These are phyloP conservation scores for Gynochthodes officinalis DNA, from an alignment of 257 asterid genomes.

Conservation along the genomic window DNA sequence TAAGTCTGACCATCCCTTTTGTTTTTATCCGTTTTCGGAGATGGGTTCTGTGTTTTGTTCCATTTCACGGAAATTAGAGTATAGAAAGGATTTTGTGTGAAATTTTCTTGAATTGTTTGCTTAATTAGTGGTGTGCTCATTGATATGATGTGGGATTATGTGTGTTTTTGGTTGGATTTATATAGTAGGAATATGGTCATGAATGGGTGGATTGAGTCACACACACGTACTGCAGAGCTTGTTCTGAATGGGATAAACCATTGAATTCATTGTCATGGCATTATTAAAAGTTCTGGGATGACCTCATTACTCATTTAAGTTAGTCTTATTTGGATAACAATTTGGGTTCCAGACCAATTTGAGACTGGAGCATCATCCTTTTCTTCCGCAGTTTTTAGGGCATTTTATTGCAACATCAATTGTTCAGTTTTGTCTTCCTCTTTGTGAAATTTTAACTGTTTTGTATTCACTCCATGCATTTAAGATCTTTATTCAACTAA, in stretches of 20 bases:
- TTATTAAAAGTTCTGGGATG: not conserved
- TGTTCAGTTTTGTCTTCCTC: not conserved
- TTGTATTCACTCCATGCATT: not conserved
- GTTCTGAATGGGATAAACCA: not conserved
- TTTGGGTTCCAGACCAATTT: not conserved
- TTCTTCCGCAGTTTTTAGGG: no score
- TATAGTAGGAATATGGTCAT: not conserved
- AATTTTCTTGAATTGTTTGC: not conserved
- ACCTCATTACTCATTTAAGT: not conserved
- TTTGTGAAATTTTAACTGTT: not conserved
- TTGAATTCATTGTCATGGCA: not conserved
- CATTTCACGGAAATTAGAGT: not conserved
- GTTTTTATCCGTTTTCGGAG: not conserved
- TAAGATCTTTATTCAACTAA: not conserved
- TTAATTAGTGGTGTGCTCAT: not conserved
- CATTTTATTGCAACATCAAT: not conserved
- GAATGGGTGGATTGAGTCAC: not conserved
- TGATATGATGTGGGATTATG: not conserved
- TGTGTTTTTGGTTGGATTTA: no score
- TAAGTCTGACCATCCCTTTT: constrained; percentile 21
- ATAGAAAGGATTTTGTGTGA: not conserved
- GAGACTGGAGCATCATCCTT: no score
- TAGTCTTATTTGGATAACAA: not conserved
- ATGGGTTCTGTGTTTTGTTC: constrained; percentile 1
- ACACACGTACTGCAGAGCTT: no score